Evolutionary conservation across 2,329 filamentous ascomycete genomes (phyloP).

Genomic region (Hyphodiscus sp.): DNA sequence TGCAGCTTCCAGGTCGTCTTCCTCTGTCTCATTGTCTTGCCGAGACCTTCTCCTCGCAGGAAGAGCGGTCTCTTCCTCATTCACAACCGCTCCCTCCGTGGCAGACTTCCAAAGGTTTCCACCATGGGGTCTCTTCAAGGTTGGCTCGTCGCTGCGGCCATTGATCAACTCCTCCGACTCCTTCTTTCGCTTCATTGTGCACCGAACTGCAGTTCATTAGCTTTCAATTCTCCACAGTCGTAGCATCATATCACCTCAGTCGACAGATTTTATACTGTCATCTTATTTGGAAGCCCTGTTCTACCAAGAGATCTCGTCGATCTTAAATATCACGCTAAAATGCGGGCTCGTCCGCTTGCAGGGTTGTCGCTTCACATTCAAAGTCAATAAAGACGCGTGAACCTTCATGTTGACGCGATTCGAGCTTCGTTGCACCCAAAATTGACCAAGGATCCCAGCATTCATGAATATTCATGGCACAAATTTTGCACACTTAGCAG

Average conservation of each 20-base stretch:
- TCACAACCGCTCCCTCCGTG: neutral
- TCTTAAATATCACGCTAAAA: neutral
- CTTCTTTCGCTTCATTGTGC: constrained; percentile 20
- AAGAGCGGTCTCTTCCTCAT: neutral
- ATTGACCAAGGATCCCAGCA: neutral
- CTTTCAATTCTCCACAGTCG: neutral
- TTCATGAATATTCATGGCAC: constrained; percentile 5
- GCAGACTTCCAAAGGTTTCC: neutral
- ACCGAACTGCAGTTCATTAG: neutral
- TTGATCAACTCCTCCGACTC: constrained; percentile 5
- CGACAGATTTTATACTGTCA: too few relatives aligned
- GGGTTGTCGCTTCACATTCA: neutral
- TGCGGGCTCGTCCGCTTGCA: too few relatives aligned
- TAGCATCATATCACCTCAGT: too few relatives aligned
- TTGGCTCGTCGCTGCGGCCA: constrained; percentile 6
- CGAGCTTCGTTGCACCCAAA: neutral
- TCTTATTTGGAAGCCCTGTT: neutral
- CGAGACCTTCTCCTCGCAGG: neutral
- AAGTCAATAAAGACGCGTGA: constrained; percentile 21
- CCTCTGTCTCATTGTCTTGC: neutral
- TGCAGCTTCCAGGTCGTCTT: neutral
- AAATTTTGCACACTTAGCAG: neutral
- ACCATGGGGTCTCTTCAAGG: constrained; percentile 12
- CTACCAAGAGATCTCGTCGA: neutral
- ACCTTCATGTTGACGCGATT: neutral